Evolutionary conservation across 2,329 filamentous ascomycete genomes (phyloP), one percentile per base, ranked within the genome.

Genomic region (Fusarium staphyleae): DNA sequence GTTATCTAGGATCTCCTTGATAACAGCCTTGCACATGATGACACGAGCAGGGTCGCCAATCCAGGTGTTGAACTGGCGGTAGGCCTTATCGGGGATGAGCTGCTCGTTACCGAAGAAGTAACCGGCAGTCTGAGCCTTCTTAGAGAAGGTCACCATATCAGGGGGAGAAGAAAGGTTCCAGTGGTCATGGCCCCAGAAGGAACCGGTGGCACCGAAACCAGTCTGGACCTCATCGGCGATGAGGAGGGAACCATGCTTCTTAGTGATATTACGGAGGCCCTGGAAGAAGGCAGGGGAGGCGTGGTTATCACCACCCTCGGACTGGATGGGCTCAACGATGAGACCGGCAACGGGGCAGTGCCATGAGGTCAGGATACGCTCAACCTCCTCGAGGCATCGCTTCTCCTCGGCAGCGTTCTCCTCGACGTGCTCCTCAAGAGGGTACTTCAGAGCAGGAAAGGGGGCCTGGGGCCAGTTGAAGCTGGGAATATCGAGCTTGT

Each of bases 141-240:
- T 93, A 63, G 84, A 88, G 78, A 93, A 93, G 22, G 90, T 93
- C n/a, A 93, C 90, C 77, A 93, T 92, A 71, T 93, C 90, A 2
- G 90, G 90, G 16, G 89, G 87, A 10, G 84, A 77, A 33, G 77
- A 67, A 35, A 93, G 79, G 69, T 87, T 82, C 90, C 90, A 93
- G 82, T 93, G 89, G 64, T 92, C 89, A 73, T 93, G 90, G 12
- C 88, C 90, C 90, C 90, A 93, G 82, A 93, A 92, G 69, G 89
- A 90, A 53, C 90, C 90, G 0, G 90, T 93, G n/a, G 90, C 89
- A 67, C 90, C 90, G 43, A 93, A 86, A 70, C 67, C 89, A 14
- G 90, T 93, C 75, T 93, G 90, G 28, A 93, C 90, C 75, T 93
- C 90, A 69, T 93, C 90, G 48, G 91, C 89, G 66, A 93, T 93